Conservation (phyloP, 192 early-diverging fungal genomes). For the Coemansia sp. region DNA sequence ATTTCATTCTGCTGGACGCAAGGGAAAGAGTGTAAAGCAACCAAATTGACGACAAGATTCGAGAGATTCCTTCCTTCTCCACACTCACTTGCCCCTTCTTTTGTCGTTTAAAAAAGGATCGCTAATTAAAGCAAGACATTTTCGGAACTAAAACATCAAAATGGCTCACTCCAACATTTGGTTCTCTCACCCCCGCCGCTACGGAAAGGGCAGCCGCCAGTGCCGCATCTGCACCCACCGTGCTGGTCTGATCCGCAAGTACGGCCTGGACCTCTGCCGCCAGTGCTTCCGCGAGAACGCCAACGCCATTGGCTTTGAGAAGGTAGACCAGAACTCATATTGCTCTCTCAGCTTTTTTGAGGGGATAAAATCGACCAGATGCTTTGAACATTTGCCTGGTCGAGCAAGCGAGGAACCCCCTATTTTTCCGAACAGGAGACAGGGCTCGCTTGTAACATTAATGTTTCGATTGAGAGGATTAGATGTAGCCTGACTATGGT, state of each 20-base stretch:
- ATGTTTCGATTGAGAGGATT: neutral
- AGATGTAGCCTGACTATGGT: neutral
- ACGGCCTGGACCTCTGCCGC: slow-evolving; percentile 97
- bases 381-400: slow-evolving; percentile 10
- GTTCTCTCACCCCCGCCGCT: slow-evolving; percentile 95
- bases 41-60: neutral
- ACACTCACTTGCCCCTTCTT: slow-evolving; percentile 18
- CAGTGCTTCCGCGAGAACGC: slow-evolving; percentile 99
- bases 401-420: slow-evolving; percentile 29
- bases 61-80: slow-evolving; percentile 14
- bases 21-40: neutral
- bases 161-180: slow-evolving; percentile 98
- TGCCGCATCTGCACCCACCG: slow-evolving; percentile 99
- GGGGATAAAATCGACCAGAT: slow-evolving; percentile 2
- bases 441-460: slow-evolving; percentile 16
- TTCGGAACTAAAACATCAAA: slow-evolving; percentile 50
- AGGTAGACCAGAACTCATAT: slow-evolving; percentile 62
- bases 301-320: slow-evolving; percentile 97
- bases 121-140: slow-evolving; percentile 5
- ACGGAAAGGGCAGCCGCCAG: slow-evolving; percentile 98
- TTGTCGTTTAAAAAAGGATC: slow-evolving; percentile 7
- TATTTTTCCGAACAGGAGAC: slow-evolving; percentile 33
- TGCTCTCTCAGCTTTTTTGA: neutral
- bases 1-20: neutral
- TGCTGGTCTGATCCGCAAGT: slow-evolving; percentile 99